These are phyloP conservation scores for Leccinum olivaceopallidum DNA, from an alignment of 768 basidiomycete species.

Conservation along the genomic window DNA sequence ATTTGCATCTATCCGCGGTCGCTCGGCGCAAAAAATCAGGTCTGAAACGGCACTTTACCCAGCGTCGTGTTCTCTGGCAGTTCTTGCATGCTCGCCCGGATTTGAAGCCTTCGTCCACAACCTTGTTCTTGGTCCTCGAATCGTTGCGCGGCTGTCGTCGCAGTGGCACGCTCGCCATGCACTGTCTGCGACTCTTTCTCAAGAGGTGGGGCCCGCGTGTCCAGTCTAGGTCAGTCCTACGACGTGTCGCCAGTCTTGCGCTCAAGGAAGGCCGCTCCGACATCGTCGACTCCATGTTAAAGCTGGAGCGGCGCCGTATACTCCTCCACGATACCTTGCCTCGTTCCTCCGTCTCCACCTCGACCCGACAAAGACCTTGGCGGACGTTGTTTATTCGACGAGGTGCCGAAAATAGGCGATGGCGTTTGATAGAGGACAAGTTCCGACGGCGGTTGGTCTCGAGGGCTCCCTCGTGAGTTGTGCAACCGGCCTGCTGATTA, in stretches of 20 bases:
- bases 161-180: constrained; percentile 57
- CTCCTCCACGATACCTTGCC: constrained; percentile 5
- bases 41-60: constrained; percentile 44
- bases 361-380: constrained; percentile 22
- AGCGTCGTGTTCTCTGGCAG: constrained; percentile 44
- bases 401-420: constrained; percentile 34
- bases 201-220: constrained; percentile 55
- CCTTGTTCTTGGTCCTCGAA: constrained; percentile 58
- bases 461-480: background rate
- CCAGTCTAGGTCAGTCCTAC: constrained; percentile 58
- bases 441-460: constrained; percentile 16
- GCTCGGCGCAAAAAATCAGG: constrained; percentile 36
- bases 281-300: constrained; percentile 37
- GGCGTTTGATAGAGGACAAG: constrained; percentile 28
- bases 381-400: constrained; percentile 23
- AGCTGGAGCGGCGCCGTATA: constrained; percentile 16
- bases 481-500: background rate
- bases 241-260: constrained; percentile 58
- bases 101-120: constrained; percentile 57
- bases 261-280: constrained; percentile 64
- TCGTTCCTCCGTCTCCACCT: constrained; percentile 7
- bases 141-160: constrained; percentile 47
- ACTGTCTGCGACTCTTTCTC: constrained; percentile 45
- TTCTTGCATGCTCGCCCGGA: constrained; percentile 48
- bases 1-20: constrained; percentile 43